phyloP scores from a whole-genome alignment of 1,284 basidiomycete genomes.

The Fomitopsis schrenkii region DNA sequence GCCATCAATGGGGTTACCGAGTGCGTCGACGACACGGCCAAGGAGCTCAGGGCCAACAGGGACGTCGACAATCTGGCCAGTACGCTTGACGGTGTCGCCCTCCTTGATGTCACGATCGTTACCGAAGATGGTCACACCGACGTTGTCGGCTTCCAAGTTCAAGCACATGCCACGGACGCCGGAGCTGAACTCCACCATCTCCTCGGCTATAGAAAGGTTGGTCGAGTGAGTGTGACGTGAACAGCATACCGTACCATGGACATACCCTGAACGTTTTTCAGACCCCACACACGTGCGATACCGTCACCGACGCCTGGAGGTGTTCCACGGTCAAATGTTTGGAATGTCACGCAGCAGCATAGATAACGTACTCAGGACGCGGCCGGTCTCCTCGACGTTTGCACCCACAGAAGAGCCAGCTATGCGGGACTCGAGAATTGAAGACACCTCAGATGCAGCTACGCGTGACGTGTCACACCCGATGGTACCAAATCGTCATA shows the following conservation, averaged over 20 bases:
- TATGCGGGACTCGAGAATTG: constrained; percentile 98
- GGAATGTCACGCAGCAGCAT: neutral
- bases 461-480: constrained; percentile 41
- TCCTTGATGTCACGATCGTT: constrained; percentile 99
- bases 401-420: constrained; percentile 86
- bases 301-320: constrained; percentile 94
- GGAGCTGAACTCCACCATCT: constrained; percentile 99
- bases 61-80: constrained; percentile 99
- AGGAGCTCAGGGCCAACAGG: constrained; percentile 95
- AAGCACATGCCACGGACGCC: constrained; percentile 98
- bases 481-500: constrained; percentile 11
- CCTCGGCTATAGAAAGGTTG: constrained; percentile 67
- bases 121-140: constrained; percentile 99
- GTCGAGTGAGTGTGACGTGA: constrained; percentile 7
- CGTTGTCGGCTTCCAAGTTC: constrained; percentile 99
- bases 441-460: constrained; percentile 99
- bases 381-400: constrained; percentile 98
- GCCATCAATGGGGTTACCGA: constrained; percentile 99
- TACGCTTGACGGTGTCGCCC: constrained; percentile 99
- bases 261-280: constrained; percentile 87
- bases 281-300: constrained; percentile 98
- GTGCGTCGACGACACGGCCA: constrained; percentile 98
- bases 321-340: neutral
- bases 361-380: constrained; percentile 82
- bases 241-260: constrained; percentile 9